phyloP scores from a whole-genome alignment of 805 yeast species.

The Alloascoidea hylecoeti region DNA sequence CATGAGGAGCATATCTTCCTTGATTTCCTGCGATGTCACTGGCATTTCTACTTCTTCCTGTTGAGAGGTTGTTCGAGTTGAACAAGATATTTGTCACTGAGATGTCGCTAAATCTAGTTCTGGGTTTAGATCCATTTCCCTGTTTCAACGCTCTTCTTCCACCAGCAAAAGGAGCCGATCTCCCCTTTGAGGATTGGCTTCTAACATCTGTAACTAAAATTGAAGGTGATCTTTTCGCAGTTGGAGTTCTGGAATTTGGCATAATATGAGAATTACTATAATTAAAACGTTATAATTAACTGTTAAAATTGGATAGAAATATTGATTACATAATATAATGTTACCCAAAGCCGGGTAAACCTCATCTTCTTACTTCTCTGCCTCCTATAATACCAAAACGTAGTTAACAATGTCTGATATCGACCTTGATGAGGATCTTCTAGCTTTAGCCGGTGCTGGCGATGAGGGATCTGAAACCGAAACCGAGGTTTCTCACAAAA shows the following conservation, averaged over 20 bases:
- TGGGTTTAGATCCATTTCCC: slow-evolving; percentile 14
- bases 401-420: slow-evolving; percentile 56
- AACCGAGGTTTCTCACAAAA: slow-evolving; percentile 7
- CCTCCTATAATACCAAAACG: too few species aligned
- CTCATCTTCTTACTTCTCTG: too few species aligned
- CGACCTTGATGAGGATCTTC: slow-evolving; percentile 79
- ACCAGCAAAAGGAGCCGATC: slow-evolving; percentile 21
- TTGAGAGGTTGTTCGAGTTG: too few species aligned
- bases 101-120: slow-evolving; percentile 4
- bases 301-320: too few species aligned
- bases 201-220: slow-evolving; percentile 87
- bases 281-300: neutral
- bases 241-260: slow-evolving; percentile 22
- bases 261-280: slow-evolving; percentile 4
- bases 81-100: neutral
- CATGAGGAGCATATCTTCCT: slow-evolving; percentile 1
- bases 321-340: too few species aligned
- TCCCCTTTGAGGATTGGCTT: slow-evolving; percentile 25
- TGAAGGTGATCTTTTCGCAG: slow-evolving; percentile 84
- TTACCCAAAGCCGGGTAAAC: too few species aligned
- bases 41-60: too few species aligned
- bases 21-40: neutral
- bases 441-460: slow-evolving; percentile 84
- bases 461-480: slow-evolving; percentile 18
- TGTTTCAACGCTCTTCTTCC: slow-evolving; percentile 22